phyloP scores from a whole-genome alignment of 768 basidiomycete genomes.

The Omphalotus guepiniiformis region DNA sequence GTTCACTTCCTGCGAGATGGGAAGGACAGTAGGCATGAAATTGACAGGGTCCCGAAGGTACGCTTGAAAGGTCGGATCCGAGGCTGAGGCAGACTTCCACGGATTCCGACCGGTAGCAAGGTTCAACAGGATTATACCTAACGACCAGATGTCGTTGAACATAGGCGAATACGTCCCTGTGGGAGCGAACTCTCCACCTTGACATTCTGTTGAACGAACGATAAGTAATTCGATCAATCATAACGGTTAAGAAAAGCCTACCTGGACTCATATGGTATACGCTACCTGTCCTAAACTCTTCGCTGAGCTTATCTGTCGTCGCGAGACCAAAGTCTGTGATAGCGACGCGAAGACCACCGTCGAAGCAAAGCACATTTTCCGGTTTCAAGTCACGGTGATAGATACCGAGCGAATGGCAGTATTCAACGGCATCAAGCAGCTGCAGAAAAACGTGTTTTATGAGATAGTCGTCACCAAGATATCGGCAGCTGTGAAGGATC shows the following conservation, averaged over 20 bases:
- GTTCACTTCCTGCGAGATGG: slow-evolving; percentile 73
- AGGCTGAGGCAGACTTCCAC: slow-evolving; percentile 82
- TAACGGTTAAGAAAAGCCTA: slow-evolving; percentile 22
- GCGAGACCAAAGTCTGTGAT: slow-evolving; percentile 96
- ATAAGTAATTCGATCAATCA: slow-evolving; percentile 17
- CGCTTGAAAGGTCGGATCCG: slow-evolving; percentile 87
- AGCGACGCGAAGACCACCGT: slow-evolving; percentile 69
- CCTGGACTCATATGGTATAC: slow-evolving; percentile 99
- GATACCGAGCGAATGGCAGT: slow-evolving; percentile 88
- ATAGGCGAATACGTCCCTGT: slow-evolving; percentile 76
- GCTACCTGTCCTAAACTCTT: slow-evolving; percentile 93
- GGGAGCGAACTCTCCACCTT: slow-evolving; percentile 64
- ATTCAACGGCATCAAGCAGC: slow-evolving; percentile 88
- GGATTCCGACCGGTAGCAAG: slow-evolving; percentile 93
- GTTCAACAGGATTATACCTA: slow-evolving; percentile 95
- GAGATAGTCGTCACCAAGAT: slow-evolving; percentile 78
- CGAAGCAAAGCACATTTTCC: slow-evolving; percentile 89
- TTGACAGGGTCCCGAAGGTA: slow-evolving; percentile 72
- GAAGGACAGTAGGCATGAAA: slow-evolving; percentile 84
- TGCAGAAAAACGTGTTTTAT: slow-evolving; percentile 92
- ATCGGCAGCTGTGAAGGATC: slow-evolving; percentile 73
- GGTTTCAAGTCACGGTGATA: slow-evolving; percentile 98
- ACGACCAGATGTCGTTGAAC: slow-evolving; percentile 93
- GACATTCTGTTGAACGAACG: slow-evolving; percentile 63
- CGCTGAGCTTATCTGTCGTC: slow-evolving; percentile 79